Conservation (phyloP, 192 early-diverging fungal species). For the Dissophora ornata region DNA sequence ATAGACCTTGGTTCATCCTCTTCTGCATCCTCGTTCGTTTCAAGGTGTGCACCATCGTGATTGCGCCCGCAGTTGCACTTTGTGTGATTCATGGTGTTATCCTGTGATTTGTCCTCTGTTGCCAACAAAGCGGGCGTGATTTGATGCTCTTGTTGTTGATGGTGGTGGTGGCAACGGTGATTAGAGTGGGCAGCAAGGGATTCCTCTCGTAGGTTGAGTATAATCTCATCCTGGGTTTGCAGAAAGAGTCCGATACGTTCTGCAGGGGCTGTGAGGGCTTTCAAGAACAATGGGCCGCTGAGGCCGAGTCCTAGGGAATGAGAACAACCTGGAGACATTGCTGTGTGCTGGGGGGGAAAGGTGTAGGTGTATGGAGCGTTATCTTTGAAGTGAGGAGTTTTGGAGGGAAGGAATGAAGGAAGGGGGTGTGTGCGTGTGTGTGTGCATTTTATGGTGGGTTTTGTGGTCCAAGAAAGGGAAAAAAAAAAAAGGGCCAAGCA, state of each 20-base stretch:
- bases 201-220: conserved; percentile 45
- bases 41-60: not conserved
- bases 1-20: conserved; percentile 37
- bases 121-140: not conserved
- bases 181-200: conserved; percentile 15
- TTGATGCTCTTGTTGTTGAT: not conserved
- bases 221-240: conserved; percentile 46
- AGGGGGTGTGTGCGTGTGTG: no score
- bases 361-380: not conserved
- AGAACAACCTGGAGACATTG: not conserved
- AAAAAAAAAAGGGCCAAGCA: not conserved
- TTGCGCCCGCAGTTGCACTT: no score
- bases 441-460: not conserved
- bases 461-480: not conserved
- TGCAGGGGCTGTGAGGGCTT: conserved; percentile 19
- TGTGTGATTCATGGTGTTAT: not conserved
- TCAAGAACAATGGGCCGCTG: conserved; percentile 7
- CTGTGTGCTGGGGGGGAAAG: not conserved
- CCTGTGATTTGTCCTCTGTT: not conserved
- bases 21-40: conserved; percentile 3
- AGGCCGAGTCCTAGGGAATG: conserved; percentile 21
- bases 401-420: no score
- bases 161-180: conserved; percentile 3
- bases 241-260: conserved; percentile 36
- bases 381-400: no score